A percentile compares a stretch with the other conserved stretches of the same genome.
Evolutionary conservation across 345 rosid genomes (phyloP).

Genomic region (Eucalyptus regnans): DNA sequence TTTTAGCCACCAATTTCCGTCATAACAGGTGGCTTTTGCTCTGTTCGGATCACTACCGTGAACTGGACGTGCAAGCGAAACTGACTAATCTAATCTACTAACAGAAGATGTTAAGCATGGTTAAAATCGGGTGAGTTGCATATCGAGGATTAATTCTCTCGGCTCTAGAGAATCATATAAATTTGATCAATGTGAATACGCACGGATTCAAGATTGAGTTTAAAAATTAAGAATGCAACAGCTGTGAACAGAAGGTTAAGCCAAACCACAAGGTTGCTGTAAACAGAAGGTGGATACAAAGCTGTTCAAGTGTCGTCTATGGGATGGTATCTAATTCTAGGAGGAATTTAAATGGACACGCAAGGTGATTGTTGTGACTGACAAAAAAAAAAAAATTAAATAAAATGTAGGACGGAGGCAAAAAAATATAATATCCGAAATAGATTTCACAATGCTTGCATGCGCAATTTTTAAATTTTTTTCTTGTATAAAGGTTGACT

Average conservation of each 20-base stretch:
- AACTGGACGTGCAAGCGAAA: background rate
- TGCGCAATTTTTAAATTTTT: background rate
- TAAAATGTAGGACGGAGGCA: background rate
- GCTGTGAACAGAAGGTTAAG: background rate
- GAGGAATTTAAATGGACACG: background rate
- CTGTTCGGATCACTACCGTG: background rate
- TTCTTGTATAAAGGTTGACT: background rate
- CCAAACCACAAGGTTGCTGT: no score
- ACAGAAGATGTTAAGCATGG: background rate
- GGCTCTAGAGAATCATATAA: accelerated
- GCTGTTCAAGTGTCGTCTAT: background rate
- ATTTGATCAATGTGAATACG: background rate
- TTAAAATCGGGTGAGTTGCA: background rate
- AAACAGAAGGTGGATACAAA: background rate
- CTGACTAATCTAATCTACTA: background rate
- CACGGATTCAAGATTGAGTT: background rate
- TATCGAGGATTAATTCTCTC: background rate
- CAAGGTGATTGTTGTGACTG: background rate
- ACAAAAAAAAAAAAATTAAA: background rate
- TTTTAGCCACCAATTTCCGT: background rate
- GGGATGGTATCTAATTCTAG: background rate
- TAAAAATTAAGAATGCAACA: background rate
- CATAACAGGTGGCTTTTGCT: background rate
- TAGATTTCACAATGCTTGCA: background rate
- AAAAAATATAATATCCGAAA: background rate